Conservation (phyloP, 768 basidiomycete genomes). For the Leccinum longicurvipes region DNA sequence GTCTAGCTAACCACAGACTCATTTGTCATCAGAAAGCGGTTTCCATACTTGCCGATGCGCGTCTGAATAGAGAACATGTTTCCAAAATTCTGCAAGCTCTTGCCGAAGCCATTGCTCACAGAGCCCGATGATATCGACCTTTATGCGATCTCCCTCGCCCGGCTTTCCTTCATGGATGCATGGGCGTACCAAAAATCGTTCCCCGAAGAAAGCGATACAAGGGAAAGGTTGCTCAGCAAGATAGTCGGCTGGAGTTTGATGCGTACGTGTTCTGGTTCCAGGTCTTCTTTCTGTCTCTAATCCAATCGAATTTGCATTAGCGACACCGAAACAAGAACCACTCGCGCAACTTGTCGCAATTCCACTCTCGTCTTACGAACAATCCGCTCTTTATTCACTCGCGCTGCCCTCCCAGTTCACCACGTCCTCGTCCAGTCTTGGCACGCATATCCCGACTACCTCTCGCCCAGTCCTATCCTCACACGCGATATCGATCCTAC, state of each 20-base stretch:
- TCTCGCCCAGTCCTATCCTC: slow-evolving; percentile 34
- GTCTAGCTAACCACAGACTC: background rate
- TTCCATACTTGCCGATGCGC: slow-evolving; percentile 66
- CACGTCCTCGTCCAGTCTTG: slow-evolving; percentile 15
- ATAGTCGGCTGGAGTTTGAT: slow-evolving; percentile 66
- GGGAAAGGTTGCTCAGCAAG: slow-evolving; percentile 53
- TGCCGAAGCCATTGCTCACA: slow-evolving; percentile 60
- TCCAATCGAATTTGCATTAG: slow-evolving; percentile 31
- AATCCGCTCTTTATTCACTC: slow-evolving; percentile 51
- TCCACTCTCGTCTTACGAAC: slow-evolving; percentile 65
- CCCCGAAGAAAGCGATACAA: slow-evolving; percentile 51
- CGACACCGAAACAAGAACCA: slow-evolving; percentile 53
- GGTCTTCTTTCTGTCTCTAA: background rate
- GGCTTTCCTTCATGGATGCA: slow-evolving; percentile 62
- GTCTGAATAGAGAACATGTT: slow-evolving; percentile 71
- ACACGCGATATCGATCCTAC: slow-evolving; percentile 54
- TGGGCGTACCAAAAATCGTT: slow-evolving; percentile 77
- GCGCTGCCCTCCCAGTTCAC: slow-evolving; percentile 47
- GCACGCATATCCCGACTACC: background rate
- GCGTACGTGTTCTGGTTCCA: slow-evolving; percentile 45
- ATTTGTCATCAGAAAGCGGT: slow-evolving; percentile 53
- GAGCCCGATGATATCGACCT: slow-evolving; percentile 68
- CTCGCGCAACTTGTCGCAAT: slow-evolving; percentile 62
- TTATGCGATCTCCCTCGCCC: slow-evolving; percentile 67
- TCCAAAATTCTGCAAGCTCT: slow-evolving; percentile 73